Evolutionary conservation across 441 rosid genomes (phyloP).

Genomic region (Viola pubescens): DNA sequence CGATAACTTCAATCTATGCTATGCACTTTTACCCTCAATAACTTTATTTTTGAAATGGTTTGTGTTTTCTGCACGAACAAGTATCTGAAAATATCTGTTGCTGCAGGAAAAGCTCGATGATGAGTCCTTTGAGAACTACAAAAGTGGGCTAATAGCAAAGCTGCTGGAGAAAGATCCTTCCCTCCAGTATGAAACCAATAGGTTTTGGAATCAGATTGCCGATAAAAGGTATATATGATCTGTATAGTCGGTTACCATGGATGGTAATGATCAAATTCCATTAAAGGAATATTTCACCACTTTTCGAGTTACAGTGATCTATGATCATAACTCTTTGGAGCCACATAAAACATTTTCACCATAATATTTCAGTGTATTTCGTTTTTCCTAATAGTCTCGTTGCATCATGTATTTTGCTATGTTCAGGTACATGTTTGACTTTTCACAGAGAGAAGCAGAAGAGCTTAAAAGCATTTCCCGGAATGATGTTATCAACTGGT

Average conservation of each 20-base stretch:
- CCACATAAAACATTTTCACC: neutral
- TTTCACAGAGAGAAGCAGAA: slow-evolving; percentile 65
- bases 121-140: slow-evolving; percentile 62
- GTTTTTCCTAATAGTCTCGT: neutral
- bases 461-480: slow-evolving; percentile 51
- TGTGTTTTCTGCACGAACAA: neutral
- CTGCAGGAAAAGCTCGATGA: slow-evolving; percentile 72
- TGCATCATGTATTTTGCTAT: neutral
- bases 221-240: slow-evolving; percentile 66
- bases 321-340: neutral
- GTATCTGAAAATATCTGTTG: neutral
- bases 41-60: neutral
- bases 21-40: neutral
- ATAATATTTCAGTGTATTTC: neutral
- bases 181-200: slow-evolving; percentile 63
- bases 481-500: slow-evolving; percentile 63
- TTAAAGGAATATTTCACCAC: neutral
- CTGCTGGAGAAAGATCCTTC: slow-evolving; percentile 92
- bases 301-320: neutral
- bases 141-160: slow-evolving; percentile 70
- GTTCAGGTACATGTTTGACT: slow-evolving; percentile 77
- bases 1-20: neutral
- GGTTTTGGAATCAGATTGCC: slow-evolving; percentile 77
- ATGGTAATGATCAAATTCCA: neutral
- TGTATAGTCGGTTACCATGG: slow-evolving; percentile 5